phyloP scores from a whole-genome alignment of 768 basidiomycete species.

The Astraeus odoratus region DNA sequence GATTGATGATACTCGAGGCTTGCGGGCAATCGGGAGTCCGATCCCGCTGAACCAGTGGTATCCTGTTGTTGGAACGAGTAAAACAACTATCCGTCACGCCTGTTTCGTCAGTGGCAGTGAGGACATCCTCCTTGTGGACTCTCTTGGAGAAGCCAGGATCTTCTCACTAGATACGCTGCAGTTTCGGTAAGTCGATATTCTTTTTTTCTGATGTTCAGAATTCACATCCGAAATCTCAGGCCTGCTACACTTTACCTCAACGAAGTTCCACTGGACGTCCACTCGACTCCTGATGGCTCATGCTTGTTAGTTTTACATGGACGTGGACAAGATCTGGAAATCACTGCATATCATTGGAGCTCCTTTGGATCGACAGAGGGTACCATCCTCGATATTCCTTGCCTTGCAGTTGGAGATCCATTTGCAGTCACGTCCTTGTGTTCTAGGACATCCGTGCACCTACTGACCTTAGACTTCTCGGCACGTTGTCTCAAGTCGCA shows the following conservation, averaged over 20 bases:
- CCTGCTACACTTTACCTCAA: slow-evolving; percentile 40
- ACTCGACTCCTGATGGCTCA: slow-evolving; percentile 49
- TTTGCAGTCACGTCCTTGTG: slow-evolving; percentile 41
- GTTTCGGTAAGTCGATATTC: slow-evolving; percentile 36
- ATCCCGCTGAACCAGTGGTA: too few species aligned
- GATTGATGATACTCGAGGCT: too few species aligned
- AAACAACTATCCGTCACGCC: slow-evolving; percentile 29
- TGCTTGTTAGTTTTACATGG: slow-evolving; percentile 36
- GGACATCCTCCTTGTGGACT: slow-evolving; percentile 47
- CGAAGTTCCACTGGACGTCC: slow-evolving; percentile 26
- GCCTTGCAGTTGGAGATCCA: slow-evolving; percentile 16
- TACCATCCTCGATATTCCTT: slow-evolving; percentile 29
- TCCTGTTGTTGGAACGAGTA: slow-evolving; percentile 14
- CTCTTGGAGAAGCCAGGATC: slow-evolving; percentile 35
- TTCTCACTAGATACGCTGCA: slow-evolving; percentile 49
- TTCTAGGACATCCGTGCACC: slow-evolving; percentile 34
- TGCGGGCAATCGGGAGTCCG: too few species aligned
- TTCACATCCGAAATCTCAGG: slow-evolving; percentile 19
- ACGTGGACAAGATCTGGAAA: slow-evolving; percentile 10
- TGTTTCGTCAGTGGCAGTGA: slow-evolving; percentile 46
- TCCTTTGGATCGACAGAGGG: slow-evolving; percentile 50
- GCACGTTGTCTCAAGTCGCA: slow-evolving; percentile 34
- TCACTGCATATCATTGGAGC: slow-evolving; percentile 47
- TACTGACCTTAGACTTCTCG: slow-evolving; percentile 35
- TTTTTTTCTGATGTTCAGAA: neutral